Evolutionary conservation across 345 rosid species (phyloP).

Genomic region (Gossypium rotundifolium): DNA sequence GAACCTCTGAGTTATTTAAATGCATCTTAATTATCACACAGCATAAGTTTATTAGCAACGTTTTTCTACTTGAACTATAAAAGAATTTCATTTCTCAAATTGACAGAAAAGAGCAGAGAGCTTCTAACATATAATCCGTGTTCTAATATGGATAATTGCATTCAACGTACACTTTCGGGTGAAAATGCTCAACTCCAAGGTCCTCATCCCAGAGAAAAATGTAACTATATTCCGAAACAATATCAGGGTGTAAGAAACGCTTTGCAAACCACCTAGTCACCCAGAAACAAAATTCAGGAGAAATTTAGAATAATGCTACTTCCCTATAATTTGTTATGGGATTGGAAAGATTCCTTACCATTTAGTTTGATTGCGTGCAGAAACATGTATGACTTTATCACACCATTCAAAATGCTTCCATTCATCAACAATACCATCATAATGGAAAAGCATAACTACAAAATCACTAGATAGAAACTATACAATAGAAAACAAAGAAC

Average conservation of each 20-base stretch:
- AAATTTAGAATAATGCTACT: not conserved
- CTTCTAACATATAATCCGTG: not conserved
- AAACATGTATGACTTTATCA: constrained; percentile 56
- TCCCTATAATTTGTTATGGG: not conserved
- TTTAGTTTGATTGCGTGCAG: constrained; percentile 80
- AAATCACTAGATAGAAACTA: constrained; percentile 68
- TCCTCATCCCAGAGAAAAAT: constrained; percentile 80
- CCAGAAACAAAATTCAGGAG: not conserved
- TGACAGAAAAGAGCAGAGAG: not conserved
- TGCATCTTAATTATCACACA: not conserved
- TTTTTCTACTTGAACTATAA: not conserved
- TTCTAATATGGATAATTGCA: not conserved
- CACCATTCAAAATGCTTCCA: constrained; percentile 72
- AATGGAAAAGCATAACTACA: constrained; percentile 81
- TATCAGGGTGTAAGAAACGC: constrained; percentile 73
- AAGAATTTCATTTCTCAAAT: not conserved
- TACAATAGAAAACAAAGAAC: constrained; percentile 11
- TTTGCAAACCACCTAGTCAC: constrained; percentile 72
- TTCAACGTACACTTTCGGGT: constrained; percentile 41
- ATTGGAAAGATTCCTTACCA: constrained; percentile 35
- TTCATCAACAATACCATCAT: constrained; percentile 67
- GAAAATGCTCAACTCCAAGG: constrained; percentile 59
- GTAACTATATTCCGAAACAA: constrained; percentile 54
- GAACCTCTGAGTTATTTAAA: not conserved
- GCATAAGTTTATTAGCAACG: not conserved